These are phyloP conservation scores for Colletotrichum destructivum DNA, from an alignment of 2,329 filamentous ascomycete species.

Conservation along the genomic window DNA sequence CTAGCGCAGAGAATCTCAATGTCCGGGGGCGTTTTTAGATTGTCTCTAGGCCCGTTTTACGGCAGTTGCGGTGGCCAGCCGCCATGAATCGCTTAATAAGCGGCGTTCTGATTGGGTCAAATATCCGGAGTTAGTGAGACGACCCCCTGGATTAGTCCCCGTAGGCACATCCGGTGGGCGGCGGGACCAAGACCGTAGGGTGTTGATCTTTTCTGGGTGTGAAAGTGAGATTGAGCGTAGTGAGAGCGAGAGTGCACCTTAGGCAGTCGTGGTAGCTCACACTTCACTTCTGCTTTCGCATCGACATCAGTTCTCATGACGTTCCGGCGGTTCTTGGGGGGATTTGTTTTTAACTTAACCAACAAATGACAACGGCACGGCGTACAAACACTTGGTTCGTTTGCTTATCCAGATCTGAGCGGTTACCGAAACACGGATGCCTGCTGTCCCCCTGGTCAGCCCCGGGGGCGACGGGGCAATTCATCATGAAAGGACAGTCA, in stretches of 20 bases:
- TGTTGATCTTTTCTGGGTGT: neutral
- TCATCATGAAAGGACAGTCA: no score
- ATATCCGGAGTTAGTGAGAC: neutral
- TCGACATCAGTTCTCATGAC: no score
- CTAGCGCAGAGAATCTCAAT: neutral
- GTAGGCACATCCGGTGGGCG: neutral
- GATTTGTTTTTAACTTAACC: no score
- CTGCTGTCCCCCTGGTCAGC: no score
- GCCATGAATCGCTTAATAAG: slow-evolving; percentile 19
- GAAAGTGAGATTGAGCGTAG: no score
- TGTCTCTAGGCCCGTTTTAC: slow-evolving; percentile 7
- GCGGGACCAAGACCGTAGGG: neutral
- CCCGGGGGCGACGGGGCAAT: no score
- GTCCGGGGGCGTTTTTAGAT: neutral
- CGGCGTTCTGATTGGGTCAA: slow-evolving; percentile 13
- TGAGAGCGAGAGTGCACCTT: no score
- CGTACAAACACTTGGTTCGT: neutral
- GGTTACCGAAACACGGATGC: no score
- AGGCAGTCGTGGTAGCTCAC: neutral
- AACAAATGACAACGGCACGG: no score
- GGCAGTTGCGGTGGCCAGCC: slow-evolving; percentile 7
- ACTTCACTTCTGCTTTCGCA: slow-evolving; percentile 1
- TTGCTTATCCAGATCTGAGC: neutral
- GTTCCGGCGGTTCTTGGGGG: no score
- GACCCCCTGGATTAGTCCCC: slow-evolving; percentile 25